Conservation (phyloP, 2,329 filamentous ascomycete genomes). For the Venturia aucupariae region DNA sequence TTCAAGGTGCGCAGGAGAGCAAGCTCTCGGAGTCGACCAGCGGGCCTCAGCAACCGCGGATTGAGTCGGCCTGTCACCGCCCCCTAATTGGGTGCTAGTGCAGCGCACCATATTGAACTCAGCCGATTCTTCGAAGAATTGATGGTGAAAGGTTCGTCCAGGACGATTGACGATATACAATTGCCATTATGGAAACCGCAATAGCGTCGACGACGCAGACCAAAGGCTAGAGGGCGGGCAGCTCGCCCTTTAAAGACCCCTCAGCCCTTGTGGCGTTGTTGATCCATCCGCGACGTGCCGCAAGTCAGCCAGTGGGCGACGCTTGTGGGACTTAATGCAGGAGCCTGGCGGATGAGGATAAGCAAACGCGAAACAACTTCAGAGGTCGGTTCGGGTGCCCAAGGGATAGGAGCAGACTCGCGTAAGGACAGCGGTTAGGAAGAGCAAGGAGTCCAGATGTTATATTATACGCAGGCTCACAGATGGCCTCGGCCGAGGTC, state of each 20-base stretch:
- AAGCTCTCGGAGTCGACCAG: not conserved
- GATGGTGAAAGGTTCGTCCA: not conserved
- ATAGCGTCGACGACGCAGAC: not conserved
- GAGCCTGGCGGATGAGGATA: not conserved
- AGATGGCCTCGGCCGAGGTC: not conserved
- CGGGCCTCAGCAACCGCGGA: not conserved
- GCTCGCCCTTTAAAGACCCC: conserved; percentile 9
- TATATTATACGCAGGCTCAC: not conserved
- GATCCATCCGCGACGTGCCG: conserved; percentile 1
- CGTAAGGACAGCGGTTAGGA: not conserved
- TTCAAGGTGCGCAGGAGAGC: not conserved
- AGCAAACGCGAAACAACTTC: not conserved
- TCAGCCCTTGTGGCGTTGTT: conserved; percentile 4
- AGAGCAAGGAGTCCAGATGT: not conserved
- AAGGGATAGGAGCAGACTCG: not conserved
- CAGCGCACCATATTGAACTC: conserved; percentile 4
- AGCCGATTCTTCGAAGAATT: conserved; percentile 1
- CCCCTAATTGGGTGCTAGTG: not conserved
- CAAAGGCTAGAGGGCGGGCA: not conserved
- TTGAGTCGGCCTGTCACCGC: not conserved
- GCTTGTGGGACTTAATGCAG: conserved; percentile 2
- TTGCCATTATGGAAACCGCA: not conserved
- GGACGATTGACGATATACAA: not conserved
- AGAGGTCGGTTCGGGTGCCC: not conserved
- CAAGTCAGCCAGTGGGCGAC: not conserved